Evolutionary conservation across 495 filamentous ascomycete genomes (phyloP), one percentile per base, ranked within the genome.

Genomic region (Neurospora tetrasperma): DNA sequence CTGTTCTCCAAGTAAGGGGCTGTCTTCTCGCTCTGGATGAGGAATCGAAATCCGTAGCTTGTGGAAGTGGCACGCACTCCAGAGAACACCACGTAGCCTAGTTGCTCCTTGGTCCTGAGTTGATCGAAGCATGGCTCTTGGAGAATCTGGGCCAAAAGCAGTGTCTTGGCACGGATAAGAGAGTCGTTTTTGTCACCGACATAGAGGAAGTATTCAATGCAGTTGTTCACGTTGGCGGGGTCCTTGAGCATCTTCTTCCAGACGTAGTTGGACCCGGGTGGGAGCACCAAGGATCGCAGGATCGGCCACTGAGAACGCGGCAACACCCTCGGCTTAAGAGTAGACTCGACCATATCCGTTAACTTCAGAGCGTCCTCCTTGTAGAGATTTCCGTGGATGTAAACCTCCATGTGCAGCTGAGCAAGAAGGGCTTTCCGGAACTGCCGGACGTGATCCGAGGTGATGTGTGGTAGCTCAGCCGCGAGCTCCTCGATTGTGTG

Each of bases 21-120:
- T 3, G 91, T 90, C 75, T 90, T 90, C 84, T 99, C 96, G 77
- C 93, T 96, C 84, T 99, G 96, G 62, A 99, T 95, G 75, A 98
- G 89, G 73, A 99, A 90, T 12, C 94, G 88, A 79, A 94, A 97
- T 9, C 92, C 92, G 71, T 93, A 90, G 5, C 91, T 93, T 0
- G 91, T 94, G 66, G 88, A 80, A 43, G 86, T 88, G 71, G 90
- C 85, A 62, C 91, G 85, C 14, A 88, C 82, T 16, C 94, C 93
- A 69, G 91, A 95, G 84, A 92, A 97, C 1, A 99, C 96, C 66
- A 98, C 90, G 77, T 99, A 99, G 16, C 96, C 96, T 10, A 99
- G 91, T 81, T 99, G 96, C 80, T 99, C 96, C 80, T 98, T 98
- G 59, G 96, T 98, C 59, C 96, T 89, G 2, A 99, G 85, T 78